These are phyloP conservation scores for Clathrospora elynae DNA, from an alignment of 2,329 filamentous ascomycete species.

Conservation along the genomic window DNA sequence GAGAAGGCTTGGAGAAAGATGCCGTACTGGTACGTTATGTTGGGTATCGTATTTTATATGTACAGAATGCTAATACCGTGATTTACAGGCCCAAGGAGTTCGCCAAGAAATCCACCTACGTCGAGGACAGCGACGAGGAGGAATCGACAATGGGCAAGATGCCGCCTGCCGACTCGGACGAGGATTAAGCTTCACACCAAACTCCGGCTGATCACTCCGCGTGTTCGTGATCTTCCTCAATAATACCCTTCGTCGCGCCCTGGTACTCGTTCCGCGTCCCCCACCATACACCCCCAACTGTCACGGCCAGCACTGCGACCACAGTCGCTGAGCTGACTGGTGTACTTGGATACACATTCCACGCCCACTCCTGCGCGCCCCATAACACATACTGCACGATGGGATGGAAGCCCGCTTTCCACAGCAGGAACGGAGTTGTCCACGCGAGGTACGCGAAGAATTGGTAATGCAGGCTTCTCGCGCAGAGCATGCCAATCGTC, in stretches of 20 bases:
- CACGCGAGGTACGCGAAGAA: conserved; percentile 93
- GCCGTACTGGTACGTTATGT: conserved; percentile 69
- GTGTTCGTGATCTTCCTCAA: conserved; percentile 39
- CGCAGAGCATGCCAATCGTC: conserved; percentile 80
- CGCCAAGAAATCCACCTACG: conserved; percentile 63
- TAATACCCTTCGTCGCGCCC: conserved; percentile 38
- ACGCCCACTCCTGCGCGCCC: conserved; percentile 85
- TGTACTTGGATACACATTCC: conserved; percentile 92
- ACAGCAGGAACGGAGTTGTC: conserved; percentile 85
- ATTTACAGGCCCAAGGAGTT: conserved; percentile 76
- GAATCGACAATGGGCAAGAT: conserved; percentile 83
- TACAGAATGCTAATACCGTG: conserved; percentile 33
- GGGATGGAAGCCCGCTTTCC: conserved; percentile 73
- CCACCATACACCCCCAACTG: conserved; percentile 67
- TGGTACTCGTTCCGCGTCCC: conserved; percentile 57
- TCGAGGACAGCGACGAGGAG: conserved; percentile 71
- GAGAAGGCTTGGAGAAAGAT: conserved; percentile 92
- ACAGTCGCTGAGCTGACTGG: conserved; percentile 67
- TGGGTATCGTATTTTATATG: conserved; percentile 22
- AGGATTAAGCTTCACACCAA: conserved; percentile 48
- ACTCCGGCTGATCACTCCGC: conserved; percentile 32
- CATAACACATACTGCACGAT: conserved; percentile 71
- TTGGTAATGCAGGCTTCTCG: conserved; percentile 89
- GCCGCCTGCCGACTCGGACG: conserved; percentile 80
- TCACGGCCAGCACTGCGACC: conserved; percentile 70